Conservation (phyloP, 106 monocot species). For the Cymbidium sinense region DNA sequence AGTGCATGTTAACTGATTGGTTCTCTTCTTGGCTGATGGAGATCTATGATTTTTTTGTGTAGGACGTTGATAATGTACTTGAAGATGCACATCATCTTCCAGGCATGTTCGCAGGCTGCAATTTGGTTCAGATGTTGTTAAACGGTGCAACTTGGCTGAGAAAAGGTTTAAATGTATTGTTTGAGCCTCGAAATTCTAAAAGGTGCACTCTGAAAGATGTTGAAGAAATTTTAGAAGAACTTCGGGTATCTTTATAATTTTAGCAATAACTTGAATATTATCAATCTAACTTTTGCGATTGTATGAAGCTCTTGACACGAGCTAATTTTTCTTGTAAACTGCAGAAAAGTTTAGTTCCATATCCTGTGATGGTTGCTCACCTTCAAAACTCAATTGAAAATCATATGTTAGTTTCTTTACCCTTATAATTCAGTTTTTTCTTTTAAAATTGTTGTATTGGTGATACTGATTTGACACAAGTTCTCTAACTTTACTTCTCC, state of each 20-base stretch:
- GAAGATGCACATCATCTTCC: conserved; percentile 32
- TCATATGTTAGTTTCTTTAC: conserved; percentile 44
- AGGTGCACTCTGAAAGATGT: conserved; percentile 38
- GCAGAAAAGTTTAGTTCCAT: conserved; percentile 41
- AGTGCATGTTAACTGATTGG: not conserved
- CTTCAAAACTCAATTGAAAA: conserved; percentile 50
- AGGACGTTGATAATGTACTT: conserved; percentile 60
- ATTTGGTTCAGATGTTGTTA: conserved; percentile 23
- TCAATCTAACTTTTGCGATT: not conserved
- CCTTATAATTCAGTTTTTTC: not conserved
- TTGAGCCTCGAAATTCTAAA: conserved; percentile 22
- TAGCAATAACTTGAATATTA: not conserved
- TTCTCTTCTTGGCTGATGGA: not conserved
- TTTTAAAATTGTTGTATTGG: not conserved
- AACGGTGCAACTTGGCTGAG: conserved; percentile 41
- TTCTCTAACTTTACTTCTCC: not conserved
- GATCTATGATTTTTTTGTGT: conserved; percentile 8
- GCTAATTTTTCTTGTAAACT: conserved; percentile 1
- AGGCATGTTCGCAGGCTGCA: conserved; percentile 18
- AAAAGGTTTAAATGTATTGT: conserved; percentile 32
- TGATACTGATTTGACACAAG: not conserved
- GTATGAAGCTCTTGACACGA: not conserved
- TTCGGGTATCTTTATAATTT: conserved; percentile 27
- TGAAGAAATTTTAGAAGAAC: conserved; percentile 48
- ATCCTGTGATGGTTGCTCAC: conserved; percentile 37